A percentile compares a stretch with the other conserved stretches of the same genome.
These are phyloP conservation scores for Gleditsia sinensis DNA, from an alignment of 306 rosid species.

Conservation along the genomic window DNA sequence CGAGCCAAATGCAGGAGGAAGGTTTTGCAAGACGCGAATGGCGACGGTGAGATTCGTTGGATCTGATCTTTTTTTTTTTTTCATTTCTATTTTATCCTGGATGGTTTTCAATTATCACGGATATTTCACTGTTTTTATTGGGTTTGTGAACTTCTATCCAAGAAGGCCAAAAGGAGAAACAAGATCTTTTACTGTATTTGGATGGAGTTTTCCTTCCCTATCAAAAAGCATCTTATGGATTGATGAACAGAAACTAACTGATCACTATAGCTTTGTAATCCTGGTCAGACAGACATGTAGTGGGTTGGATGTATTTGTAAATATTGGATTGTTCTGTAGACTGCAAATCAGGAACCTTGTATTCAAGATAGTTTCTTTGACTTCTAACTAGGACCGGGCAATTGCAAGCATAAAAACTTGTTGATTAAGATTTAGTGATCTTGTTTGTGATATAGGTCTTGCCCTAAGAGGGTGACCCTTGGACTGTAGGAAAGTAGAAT, in stretches of 20 bases:
- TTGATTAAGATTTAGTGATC: neutral
- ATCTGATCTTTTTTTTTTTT: neutral
- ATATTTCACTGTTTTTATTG: neutral
- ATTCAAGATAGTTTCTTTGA: constrained; percentile 7
- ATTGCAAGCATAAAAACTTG: neutral
- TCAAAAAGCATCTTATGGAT: neutral
- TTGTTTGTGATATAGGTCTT: neutral
- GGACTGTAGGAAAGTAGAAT: neutral
- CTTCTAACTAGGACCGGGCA: neutral
- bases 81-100: neutral
- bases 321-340: neutral
- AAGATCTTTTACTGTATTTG: neutral
- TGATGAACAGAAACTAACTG: neutral
- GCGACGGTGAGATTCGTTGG: constrained; percentile 58
- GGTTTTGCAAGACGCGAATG: constrained; percentile 60
- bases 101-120: neutral
- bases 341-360: neutral
- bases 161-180: neutral
- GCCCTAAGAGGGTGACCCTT: neutral
- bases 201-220: neutral
- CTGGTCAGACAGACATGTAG: neutral
- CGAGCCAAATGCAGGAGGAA: constrained; percentile 62
- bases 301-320: neutral
- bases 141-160: neutral
- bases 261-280: neutral